Evolutionary conservation across 2,329 filamentous ascomycete genomes (phyloP), one percentile per base, ranked within the genome.

Genomic region (Colletotrichum incanum): DNA sequence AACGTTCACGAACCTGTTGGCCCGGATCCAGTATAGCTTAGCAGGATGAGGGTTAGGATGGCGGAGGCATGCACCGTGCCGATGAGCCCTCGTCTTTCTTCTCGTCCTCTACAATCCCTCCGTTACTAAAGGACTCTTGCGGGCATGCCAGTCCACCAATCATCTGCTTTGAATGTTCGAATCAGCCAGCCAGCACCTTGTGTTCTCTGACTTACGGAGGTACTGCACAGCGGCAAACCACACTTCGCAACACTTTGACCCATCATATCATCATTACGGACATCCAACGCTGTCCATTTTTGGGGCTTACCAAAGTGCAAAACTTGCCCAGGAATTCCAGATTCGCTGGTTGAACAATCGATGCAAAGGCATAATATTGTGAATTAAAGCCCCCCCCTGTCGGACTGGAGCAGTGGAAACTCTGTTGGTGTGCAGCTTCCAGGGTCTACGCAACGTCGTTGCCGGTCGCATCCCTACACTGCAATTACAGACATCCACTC

Each of bases 401-500:
- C 34, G n/a, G 65, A 45, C 50, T 58, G 49, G 39, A 37, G 58
- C 43, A 59, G 9, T 59, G 50, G 52, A 59, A 54, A 63, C 58
- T 59, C 39, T 67, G 56, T n/a, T 43, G n/a, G 60, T 39, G n/a
- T 37, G 50, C 18, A 28, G 37, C 28, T 37, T 45, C 52, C 58
- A 69, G 69, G 69, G 50, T 49, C 34, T 56, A 23, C 50, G 50
- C 65, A 62, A 49, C 65, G 69, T 52, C 69, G 65, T 64, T 55
- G 52, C 69, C 52, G 59, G 58, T 64, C 69, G 37, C 47, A 68
- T 61, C 43, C 49, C 45, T 63, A 55, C 69, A 54, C 69, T 47
- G 58, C 65, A 72, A 69, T 72, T 47, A 67, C 64, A 50, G 34
- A 49, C 68, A 62, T 39, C 55, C 63, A 71, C 68, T 43, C 64